Evolutionary conservation across 176 grass and related monocot species (phyloP).

Genomic region (maize (Zea mays)): DNA sequence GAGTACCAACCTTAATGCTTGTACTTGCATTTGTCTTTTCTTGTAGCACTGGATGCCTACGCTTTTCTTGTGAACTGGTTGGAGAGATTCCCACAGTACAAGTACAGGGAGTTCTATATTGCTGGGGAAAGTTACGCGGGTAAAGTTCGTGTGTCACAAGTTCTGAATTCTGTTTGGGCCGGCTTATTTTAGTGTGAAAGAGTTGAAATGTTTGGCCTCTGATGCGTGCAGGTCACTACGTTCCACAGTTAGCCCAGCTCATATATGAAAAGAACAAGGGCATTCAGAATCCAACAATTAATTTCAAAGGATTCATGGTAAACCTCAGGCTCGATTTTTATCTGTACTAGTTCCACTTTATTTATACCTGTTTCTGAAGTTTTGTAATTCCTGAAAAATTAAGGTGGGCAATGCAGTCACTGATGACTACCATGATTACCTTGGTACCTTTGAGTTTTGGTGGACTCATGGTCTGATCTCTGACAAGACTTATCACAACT

Average conservation of each 20-base stretch:
- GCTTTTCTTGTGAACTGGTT: slow-evolving; percentile 87
- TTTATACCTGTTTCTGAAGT: slow-evolving; percentile 25
- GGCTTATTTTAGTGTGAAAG: slow-evolving; percentile 1
- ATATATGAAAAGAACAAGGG: slow-evolving; percentile 67
- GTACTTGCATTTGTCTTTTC: slow-evolving; percentile 42
- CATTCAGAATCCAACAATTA: slow-evolving; percentile 60
- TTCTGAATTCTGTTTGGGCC: neutral
- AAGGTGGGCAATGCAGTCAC: slow-evolving; percentile 95
- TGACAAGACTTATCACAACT: slow-evolving; percentile 76
- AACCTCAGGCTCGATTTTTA: neutral
- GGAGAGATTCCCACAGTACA: slow-evolving; percentile 86
- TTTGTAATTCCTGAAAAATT: slow-evolving; percentile 25
- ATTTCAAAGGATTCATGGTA: slow-evolving; percentile 96
- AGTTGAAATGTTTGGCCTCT: slow-evolving; percentile 17
- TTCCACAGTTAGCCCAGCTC: slow-evolving; percentile 80
- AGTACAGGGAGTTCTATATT: slow-evolving; percentile 91
- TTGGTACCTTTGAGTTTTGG: slow-evolving; percentile 98
- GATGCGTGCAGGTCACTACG: slow-evolving; percentile 76
- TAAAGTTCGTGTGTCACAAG: slow-evolving; percentile 21
- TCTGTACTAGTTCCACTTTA: slow-evolving; percentile 15
- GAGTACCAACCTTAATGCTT: neutral
- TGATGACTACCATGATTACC: slow-evolving; percentile 91
- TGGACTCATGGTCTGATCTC: slow-evolving; percentile 95
- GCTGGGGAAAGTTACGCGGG: slow-evolving; percentile 96
- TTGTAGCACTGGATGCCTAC: slow-evolving; percentile 73